Percentiles rank a stretch among this genome's conserved stretches.
phyloP scores from a whole-genome alignment of 768 basidiomycete species.

The Fomitopsis pulvina region DNA sequence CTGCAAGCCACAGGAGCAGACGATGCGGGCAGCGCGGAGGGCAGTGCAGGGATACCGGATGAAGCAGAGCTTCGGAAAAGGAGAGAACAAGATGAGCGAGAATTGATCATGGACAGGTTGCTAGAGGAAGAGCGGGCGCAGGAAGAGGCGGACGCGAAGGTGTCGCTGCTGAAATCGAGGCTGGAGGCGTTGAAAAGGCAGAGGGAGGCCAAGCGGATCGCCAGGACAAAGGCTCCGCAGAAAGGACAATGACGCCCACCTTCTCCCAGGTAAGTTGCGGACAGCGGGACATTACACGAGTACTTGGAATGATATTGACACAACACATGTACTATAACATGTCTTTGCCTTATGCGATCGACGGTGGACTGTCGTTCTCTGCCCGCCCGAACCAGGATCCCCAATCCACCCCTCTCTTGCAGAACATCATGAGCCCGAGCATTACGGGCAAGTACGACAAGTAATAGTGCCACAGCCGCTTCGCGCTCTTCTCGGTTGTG shows the following conservation, averaged over 20 bases:
- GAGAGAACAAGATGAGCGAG: conserved; percentile 67
- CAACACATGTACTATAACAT: background rate
- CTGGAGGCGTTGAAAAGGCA: conserved; percentile 51
- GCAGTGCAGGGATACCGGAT: conserved; percentile 26
- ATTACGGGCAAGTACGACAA: conserved; percentile 90
- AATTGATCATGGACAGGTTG: conserved; percentile 80
- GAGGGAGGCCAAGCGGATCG: conserved; percentile 30
- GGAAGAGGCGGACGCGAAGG: conserved; percentile 82
- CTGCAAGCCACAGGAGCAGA: conserved; percentile 18
- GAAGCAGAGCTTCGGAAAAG: conserved; percentile 40
- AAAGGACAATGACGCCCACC: background rate
- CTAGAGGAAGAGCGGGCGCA: conserved; percentile 82
- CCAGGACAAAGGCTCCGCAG: conserved; percentile 7
- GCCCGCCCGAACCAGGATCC: conserved; percentile 47
- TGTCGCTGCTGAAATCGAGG: conserved; percentile 54
- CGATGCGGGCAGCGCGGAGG: conserved; percentile 14
- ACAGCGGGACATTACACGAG: background rate
- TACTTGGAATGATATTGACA: background rate
- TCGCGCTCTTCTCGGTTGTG: conserved; percentile 73
- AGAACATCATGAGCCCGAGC: conserved; percentile 89
- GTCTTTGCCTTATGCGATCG: background rate
- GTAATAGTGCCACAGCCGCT: conserved; percentile 69
- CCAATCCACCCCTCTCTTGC: conserved; percentile 86
- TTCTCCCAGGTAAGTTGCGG: too few species aligned
- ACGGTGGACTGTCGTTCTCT: background rate